These are phyloP conservation scores for Dipteronia sinensis DNA, from an alignment of 345 rosid genomes.

Conservation along the genomic window DNA sequence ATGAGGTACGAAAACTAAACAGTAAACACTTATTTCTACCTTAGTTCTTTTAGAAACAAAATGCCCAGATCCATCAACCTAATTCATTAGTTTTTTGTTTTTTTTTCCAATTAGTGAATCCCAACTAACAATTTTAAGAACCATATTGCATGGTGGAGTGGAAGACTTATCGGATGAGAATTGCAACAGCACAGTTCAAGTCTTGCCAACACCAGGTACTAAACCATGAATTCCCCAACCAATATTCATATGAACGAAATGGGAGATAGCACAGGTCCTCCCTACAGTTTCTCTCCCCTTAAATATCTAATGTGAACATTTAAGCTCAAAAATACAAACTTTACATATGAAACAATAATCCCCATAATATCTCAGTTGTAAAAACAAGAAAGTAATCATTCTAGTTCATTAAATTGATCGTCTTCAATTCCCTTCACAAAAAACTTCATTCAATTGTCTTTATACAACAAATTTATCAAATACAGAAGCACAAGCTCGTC, in stretches of 20 bases:
- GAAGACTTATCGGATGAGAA: too few relatives aligned
- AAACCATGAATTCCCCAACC: too few relatives aligned
- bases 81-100: too few relatives aligned
- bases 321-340: not conserved
- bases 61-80: too few relatives aligned
- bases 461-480: not conserved
- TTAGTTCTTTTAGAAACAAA: too few relatives aligned
- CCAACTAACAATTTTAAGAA: too few relatives aligned
- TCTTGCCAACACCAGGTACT: not conserved
- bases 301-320: not conserved
- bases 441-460: not conserved
- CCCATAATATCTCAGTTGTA: not conserved
- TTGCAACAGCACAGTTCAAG: not conserved
- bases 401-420: not conserved
- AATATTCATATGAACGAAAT: not conserved
- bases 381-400: not conserved
- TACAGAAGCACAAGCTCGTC: not conserved
- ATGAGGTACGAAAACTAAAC: too few relatives aligned
- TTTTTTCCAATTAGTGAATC: too few relatives aligned
- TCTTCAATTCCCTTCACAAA: not conserved
- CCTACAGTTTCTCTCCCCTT: not conserved
- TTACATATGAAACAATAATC: not conserved
- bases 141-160: too few relatives aligned
- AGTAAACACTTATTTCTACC: too few relatives aligned
- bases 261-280: not conserved